Conservation (phyloP, 257 asterid genomes). For the Petrea volubilis region DNA sequence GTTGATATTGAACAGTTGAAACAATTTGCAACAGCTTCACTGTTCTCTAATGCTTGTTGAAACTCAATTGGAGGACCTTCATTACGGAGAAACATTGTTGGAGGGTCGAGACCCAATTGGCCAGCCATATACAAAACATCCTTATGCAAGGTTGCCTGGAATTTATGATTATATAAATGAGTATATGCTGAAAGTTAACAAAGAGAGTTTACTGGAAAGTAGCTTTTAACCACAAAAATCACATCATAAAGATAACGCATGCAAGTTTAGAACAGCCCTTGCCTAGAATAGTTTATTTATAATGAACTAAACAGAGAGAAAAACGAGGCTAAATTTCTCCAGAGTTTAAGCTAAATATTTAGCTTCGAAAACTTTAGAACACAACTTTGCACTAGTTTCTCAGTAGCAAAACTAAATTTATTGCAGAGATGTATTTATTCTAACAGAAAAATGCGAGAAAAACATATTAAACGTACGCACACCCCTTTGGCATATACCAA, state of each 20-base stretch:
- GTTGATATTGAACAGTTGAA: conserved; percentile 74
- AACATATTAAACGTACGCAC: not conserved
- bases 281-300: not conserved
- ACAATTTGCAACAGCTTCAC: conserved; percentile 81
- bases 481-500: not conserved
- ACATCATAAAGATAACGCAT: not conserved
- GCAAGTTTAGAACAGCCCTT: not conserved
- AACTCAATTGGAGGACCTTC: conserved; percentile 70
- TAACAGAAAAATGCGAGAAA: not conserved
- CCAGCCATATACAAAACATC: conserved; percentile 92
- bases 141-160: conserved; percentile 85
- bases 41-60: conserved; percentile 66
- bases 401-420: not conserved
- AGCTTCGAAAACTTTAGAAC: not conserved
- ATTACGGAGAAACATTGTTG: conserved; percentile 78
- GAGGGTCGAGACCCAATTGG: conserved; percentile 92
- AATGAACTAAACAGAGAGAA: conserved; percentile 1
- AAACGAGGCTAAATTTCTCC: not conserved
- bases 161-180: conserved; percentile 23
- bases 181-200: conserved; percentile 14
- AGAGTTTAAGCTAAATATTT: not conserved
- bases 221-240: not conserved
- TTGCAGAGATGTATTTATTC: not conserved
- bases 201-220: not conserved
- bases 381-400: not conserved